phyloP scores from a whole-genome alignment of 768 basidiomycete genomes.

The Cystobasidium onofrii region DNA sequence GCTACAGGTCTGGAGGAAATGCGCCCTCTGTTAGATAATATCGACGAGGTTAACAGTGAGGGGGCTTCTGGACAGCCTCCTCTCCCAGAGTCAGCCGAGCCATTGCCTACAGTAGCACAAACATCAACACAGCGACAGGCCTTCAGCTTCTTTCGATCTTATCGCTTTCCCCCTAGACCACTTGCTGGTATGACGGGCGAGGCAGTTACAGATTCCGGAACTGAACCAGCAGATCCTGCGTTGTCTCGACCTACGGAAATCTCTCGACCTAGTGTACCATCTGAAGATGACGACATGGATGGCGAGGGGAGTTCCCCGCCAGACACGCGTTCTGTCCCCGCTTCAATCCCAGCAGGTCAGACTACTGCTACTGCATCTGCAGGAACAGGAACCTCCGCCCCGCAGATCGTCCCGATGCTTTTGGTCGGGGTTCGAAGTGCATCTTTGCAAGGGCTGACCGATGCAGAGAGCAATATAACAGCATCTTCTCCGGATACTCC shows the following conservation, averaged over 20 bases:
- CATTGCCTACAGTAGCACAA: not conserved
- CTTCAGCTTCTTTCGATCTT: slow-evolving; percentile 33
- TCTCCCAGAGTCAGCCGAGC: not conserved
- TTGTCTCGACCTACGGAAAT: not conserved
- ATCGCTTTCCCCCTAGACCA: slow-evolving; percentile 26
- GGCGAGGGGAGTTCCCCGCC: not conserved
- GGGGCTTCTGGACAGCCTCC: not conserved
- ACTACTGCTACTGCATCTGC: not conserved
- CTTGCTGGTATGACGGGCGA: not conserved
- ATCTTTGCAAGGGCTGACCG: not conserved
- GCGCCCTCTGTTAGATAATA: not conserved
- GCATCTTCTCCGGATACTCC: not conserved
- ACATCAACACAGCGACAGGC: not conserved
- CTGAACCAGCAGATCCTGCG: not conserved
- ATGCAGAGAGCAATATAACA: not conserved
- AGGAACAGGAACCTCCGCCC: no score
- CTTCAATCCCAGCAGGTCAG: not conserved
- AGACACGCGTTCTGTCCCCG: not conserved
- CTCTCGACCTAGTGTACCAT: not conserved
- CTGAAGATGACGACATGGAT: not conserved
- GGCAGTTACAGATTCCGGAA: not conserved
- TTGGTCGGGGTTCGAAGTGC: slow-evolving; percentile 29
- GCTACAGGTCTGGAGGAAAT: not conserved
- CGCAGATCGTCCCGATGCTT: slow-evolving; percentile 22
- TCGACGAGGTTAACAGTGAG: not conserved